Evolutionary conservation across 2,329 filamentous ascomycete genomes (phyloP).

Genomic region (Aureobasidium vineae): DNA sequence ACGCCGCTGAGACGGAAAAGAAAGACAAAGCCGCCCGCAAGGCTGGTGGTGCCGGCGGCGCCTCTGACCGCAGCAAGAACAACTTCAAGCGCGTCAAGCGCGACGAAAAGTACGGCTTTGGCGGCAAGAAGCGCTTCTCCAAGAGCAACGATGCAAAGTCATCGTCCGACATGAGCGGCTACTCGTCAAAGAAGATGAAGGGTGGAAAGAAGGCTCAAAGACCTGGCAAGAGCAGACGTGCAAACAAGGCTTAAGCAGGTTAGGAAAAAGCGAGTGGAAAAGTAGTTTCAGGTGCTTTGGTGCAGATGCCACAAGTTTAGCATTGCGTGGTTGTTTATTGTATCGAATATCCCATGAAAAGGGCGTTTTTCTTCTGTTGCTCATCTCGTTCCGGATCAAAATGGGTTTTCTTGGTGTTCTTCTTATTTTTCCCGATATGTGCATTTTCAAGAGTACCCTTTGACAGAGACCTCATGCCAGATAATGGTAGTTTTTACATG

Average conservation of each 20-base stretch:
- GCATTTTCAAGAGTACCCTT: background rate
- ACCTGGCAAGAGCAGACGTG: conserved; percentile 43
- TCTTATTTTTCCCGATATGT: background rate
- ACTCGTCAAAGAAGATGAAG: conserved; percentile 87
- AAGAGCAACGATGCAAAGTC: conserved; percentile 90
- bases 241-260: conserved; percentile 27
- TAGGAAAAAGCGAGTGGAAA: background rate
- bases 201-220: conserved; percentile 39
- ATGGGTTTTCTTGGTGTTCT: background rate
- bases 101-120: conserved; percentile 91
- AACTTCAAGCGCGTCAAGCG: conserved; percentile 81
- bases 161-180: conserved; percentile 75
- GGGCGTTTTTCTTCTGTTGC: background rate
- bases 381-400: no score
- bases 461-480: no score
- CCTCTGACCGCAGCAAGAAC: conserved; percentile 44
- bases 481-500: background rate
- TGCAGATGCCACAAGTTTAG: background rate
- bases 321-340: conserved; percentile 10
- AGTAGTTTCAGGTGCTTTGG: background rate
- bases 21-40: conserved; percentile 43
- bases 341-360: conserved; percentile 1
- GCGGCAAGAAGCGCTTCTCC: conserved; percentile 86
- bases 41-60: conserved; percentile 39
- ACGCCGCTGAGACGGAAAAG: conserved; percentile 55